Evolutionary conservation across 2,329 filamentous ascomycete species (phyloP).

Genomic region (Aspergillus persii): DNA sequence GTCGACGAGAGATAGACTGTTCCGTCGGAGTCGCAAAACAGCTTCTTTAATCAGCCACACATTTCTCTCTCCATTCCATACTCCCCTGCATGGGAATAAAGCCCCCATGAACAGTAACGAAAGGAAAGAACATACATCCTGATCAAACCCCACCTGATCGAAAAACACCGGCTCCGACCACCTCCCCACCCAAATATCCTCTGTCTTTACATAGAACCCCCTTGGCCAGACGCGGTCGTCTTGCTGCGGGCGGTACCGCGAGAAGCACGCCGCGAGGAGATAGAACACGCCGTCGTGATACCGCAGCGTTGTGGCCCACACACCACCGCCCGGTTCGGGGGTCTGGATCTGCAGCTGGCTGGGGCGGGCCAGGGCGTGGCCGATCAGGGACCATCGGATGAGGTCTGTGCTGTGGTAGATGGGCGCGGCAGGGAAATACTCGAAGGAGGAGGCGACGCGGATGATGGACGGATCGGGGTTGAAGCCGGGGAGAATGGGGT

Average conservation of each 20-base stretch:
- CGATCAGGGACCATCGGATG: slow-evolving; percentile 40
- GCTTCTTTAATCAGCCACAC: slow-evolving; percentile 25
- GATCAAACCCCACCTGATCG: slow-evolving; percentile 55
- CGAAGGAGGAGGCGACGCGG: slow-evolving; percentile 54
- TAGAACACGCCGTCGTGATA: slow-evolving; percentile 48
- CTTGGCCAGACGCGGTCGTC: slow-evolving; percentile 52
- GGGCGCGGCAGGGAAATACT: slow-evolving; percentile 61
- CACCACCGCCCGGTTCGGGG: slow-evolving; percentile 33
- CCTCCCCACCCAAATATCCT: slow-evolving; percentile 51
- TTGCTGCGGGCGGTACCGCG: slow-evolving; percentile 37
- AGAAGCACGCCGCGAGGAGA: slow-evolving; percentile 47
- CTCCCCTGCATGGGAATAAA: too few relatives aligned
- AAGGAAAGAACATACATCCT: slow-evolving; percentile 43
- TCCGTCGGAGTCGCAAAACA: slow-evolving; percentile 53
- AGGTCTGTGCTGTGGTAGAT: slow-evolving; percentile 57
- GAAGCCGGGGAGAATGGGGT: slow-evolving; percentile 60
- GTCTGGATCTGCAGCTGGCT: slow-evolving; percentile 37
- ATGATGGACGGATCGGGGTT: slow-evolving; percentile 61
- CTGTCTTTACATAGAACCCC: slow-evolving; percentile 55
- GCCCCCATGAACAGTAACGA: not conserved
- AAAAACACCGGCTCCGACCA: slow-evolving; percentile 58
- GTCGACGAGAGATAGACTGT: slow-evolving; percentile 50
- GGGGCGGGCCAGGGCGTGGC: slow-evolving; percentile 33
- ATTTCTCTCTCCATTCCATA: too few relatives aligned
- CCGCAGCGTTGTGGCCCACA: slow-evolving; percentile 52